Percentiles rank a stretch among this genome's conserved stretches.
phyloP scores from a whole-genome alignment of 2,329 filamentous ascomycete genomes.

The Metarhizium album region DNA sequence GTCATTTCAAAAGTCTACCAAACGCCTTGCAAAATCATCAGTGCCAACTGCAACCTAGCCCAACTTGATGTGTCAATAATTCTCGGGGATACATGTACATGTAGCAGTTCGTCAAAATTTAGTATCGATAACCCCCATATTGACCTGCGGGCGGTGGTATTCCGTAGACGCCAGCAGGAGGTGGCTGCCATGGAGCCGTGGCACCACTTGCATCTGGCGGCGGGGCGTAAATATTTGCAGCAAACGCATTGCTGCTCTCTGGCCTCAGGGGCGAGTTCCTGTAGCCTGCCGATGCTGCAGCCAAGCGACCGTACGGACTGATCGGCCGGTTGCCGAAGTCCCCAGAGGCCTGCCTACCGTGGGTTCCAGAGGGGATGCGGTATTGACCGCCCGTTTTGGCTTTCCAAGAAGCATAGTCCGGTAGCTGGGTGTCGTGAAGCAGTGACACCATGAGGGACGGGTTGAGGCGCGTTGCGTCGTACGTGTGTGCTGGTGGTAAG shows the following conservation, averaged over 20 bases:
- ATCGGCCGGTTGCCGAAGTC: conserved; percentile 33
- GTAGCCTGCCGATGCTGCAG: conserved; percentile 32
- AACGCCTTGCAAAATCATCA: conserved; percentile 16
- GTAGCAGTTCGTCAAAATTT: not conserved
- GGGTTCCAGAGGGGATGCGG: conserved; percentile 22
- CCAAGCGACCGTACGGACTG: conserved; percentile 37
- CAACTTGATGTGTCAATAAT: conserved; percentile 1
- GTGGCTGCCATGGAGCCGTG: conserved; percentile 18
- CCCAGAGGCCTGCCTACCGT: conserved; percentile 30
- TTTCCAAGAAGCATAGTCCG: conserved; percentile 48
- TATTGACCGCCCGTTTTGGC: conserved; percentile 26
- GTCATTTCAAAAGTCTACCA: conserved; percentile 7
- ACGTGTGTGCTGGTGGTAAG: conserved; percentile 62
- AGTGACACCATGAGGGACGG: conserved; percentile 62
- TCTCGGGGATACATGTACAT: not conserved
- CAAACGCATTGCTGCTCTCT: conserved; percentile 22
- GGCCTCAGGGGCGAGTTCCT: conserved; percentile 42
- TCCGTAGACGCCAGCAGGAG: conserved; percentile 19
- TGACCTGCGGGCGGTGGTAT: conserved; percentile 21
- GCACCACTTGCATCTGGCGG: conserved; percentile 16
- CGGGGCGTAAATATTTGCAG: conserved; percentile 18
- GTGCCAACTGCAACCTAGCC: conserved; percentile 2
- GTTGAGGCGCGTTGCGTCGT: conserved; percentile 60
- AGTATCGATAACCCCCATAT: conserved; percentile 26
- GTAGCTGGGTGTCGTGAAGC: conserved; percentile 57